Conservation (phyloP, 2,329 filamentous ascomycete genomes). For the Colletotrichum nymphaeae region DNA sequence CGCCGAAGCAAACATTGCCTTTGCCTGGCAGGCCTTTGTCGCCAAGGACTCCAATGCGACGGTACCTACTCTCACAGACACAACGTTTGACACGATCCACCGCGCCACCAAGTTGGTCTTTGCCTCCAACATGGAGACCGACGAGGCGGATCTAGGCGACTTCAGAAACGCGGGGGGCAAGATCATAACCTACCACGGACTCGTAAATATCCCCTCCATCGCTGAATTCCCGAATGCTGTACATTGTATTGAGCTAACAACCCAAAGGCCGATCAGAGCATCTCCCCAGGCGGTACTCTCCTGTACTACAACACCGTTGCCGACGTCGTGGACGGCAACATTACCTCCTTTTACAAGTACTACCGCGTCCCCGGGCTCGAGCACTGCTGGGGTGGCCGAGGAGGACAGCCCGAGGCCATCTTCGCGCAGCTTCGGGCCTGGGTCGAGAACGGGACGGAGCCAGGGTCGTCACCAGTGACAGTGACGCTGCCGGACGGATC, state of each 20-base stretch:
- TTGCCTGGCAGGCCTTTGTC: not conserved
- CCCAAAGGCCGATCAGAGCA: slow-evolving; percentile 36
- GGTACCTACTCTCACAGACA: not conserved
- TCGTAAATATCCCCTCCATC: not conserved
- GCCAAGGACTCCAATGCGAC: not conserved
- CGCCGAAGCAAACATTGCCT: not conserved
- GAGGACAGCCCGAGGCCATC: slow-evolving; percentile 37
- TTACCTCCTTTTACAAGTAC: slow-evolving; percentile 42
- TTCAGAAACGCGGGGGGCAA: slow-evolving; percentile 55
- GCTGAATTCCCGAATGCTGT: not conserved
- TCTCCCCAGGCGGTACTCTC: slow-evolving; percentile 35
- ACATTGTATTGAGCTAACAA: too few relatives aligned
- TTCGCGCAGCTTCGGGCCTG: slow-evolving; percentile 42
- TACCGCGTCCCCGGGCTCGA: slow-evolving; percentile 45
- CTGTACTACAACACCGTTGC: slow-evolving; percentile 43
- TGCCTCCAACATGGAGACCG: not conserved
- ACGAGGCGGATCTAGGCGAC: slow-evolving; percentile 41
- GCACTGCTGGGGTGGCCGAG: slow-evolving; percentile 44
- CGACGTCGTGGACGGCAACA: slow-evolving; percentile 32
- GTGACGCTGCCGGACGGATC: too few relatives aligned
- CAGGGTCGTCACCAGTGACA: slow-evolving; percentile 19
- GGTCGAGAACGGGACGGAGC: slow-evolving; percentile 45
- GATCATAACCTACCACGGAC: slow-evolving; percentile 51
- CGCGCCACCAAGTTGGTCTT: not conserved
- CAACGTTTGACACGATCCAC: not conserved